Percentiles rank a stretch among this genome's conserved stretches.
These are phyloP conservation scores for Ephemerocybe angulata DNA, from an alignment of 768 basidiomycete genomes.

Conservation along the genomic window DNA sequence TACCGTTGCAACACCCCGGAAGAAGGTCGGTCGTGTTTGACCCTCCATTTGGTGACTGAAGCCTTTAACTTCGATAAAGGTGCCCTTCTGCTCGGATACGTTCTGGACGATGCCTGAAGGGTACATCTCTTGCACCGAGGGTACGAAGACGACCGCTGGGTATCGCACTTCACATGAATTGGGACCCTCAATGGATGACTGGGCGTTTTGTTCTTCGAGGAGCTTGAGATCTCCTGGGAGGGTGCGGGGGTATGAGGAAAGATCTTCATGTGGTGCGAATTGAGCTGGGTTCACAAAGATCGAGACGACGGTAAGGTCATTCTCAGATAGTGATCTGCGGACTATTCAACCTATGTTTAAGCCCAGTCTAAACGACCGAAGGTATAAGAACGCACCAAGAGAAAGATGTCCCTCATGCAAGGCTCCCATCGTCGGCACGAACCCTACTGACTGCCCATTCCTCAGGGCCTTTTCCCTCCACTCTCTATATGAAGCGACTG, in stretches of 20 bases:
- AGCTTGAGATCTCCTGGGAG: slow-evolving; percentile 69
- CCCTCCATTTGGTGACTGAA: slow-evolving; percentile 95
- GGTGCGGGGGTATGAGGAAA: slow-evolving; percentile 87
- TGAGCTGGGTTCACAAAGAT: slow-evolving; percentile 99
- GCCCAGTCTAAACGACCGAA: background rate
- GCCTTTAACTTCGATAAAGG: slow-evolving; percentile 90
- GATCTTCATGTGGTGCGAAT: slow-evolving; percentile 94
- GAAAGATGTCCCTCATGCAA: slow-evolving; percentile 91
- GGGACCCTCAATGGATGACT: background rate
- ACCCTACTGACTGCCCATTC: slow-evolving; percentile 70
- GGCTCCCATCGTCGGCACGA: slow-evolving; percentile 98
- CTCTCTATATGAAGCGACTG: slow-evolving; percentile 56
- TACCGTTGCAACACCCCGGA: slow-evolving; percentile 92
- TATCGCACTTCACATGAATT: slow-evolving; percentile 25
- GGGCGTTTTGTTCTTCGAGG: slow-evolving; percentile 28
- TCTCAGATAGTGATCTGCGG: slow-evolving; percentile 65
- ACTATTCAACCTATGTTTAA: slow-evolving; percentile 46
- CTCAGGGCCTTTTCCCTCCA: slow-evolving; percentile 72
- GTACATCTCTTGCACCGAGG: slow-evolving; percentile 81
- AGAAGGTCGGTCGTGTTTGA: slow-evolving; percentile 80
- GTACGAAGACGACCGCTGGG: slow-evolving; percentile 74
- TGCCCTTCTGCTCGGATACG: slow-evolving; percentile 69
- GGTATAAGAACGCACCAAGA: slow-evolving; percentile 62
- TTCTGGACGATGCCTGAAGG: slow-evolving; percentile 87
- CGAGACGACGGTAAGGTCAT: slow-evolving; percentile 86